Percentiles rank a stretch among this genome's conserved stretches.
These are phyloP conservation scores for Aspergillus jensenii DNA, from an alignment of 2,329 filamentous ascomycete species.

Conservation along the genomic window DNA sequence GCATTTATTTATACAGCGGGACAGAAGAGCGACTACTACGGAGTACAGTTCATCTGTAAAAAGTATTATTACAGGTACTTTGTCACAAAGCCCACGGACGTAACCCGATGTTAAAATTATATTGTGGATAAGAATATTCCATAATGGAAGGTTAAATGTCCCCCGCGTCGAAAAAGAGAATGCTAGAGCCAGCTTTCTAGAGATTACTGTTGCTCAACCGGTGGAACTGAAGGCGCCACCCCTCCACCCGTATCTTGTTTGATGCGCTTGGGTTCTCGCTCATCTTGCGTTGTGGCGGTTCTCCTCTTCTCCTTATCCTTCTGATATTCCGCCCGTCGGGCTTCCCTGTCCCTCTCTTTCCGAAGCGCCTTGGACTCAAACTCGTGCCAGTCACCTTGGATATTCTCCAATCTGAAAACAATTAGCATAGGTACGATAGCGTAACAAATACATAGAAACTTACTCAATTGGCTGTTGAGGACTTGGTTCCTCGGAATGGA, in stretches of 20 bases:
- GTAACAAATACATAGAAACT: slow-evolving; percentile 39
- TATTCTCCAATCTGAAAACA: slow-evolving; percentile 62
- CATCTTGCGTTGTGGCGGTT: slow-evolving; percentile 35
- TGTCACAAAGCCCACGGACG: background rate
- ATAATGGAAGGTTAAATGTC: background rate
- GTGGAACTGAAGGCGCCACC: slow-evolving; percentile 7
- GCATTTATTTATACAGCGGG: too few species aligned
- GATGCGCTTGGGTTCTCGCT: slow-evolving; percentile 42
- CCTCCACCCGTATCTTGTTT: slow-evolving; percentile 30
- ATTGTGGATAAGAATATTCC: background rate
- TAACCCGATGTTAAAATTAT: background rate
- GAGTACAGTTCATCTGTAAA: too few species aligned
- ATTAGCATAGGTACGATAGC: slow-evolving; percentile 9
- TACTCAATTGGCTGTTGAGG: slow-evolving; percentile 79
- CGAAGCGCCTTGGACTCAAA: slow-evolving; percentile 94
- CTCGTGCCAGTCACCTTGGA: slow-evolving; percentile 97
- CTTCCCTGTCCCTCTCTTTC: slow-evolving; percentile 74
- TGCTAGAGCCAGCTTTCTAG: background rate
- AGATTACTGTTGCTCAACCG: slow-evolving; percentile 5
- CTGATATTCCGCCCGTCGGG: slow-evolving; percentile 46
- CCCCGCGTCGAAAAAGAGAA: background rate
- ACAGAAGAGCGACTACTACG: too few species aligned
- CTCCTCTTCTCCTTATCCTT: slow-evolving; percentile 53
- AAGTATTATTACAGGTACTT: too few species aligned
- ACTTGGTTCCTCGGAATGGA: slow-evolving; percentile 74